Conservation (phyloP, 371 early-diverging fungal species). For the Apophysomyces elegans region DNA sequence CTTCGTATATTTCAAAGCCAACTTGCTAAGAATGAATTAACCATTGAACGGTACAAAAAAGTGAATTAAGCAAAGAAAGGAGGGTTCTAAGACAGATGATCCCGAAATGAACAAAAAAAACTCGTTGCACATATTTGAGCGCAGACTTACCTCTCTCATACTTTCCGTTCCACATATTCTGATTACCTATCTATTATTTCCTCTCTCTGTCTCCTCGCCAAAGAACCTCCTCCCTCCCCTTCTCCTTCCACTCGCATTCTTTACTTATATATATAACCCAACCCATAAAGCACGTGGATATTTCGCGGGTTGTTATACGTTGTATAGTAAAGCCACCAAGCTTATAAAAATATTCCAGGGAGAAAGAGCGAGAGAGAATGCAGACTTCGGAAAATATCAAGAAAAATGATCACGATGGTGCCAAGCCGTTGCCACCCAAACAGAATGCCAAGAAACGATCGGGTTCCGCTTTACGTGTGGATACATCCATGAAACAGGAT, state of each 20-base stretch:
- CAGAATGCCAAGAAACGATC: not conserved
- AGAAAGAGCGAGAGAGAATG: not conserved
- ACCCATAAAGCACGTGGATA: not conserved
- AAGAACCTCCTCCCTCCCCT: not conserved
- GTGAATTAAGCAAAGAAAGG: not conserved
- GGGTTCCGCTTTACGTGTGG: not conserved
- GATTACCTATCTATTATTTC: too few relatives aligned
- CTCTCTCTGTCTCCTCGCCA: not conserved
- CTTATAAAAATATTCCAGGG: not conserved
- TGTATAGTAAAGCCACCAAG: too few relatives aligned
- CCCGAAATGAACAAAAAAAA: too few relatives aligned
- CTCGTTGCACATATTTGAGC: not conserved
- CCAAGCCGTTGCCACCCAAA: not conserved
- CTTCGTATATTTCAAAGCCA: not conserved
- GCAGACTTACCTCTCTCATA: not conserved
- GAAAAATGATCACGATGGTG: not conserved
- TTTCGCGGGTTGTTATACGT: not conserved
- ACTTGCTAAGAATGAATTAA: slow-evolving; percentile 5
- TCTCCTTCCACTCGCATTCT: not conserved
- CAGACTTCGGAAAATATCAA: slow-evolving; percentile 9
- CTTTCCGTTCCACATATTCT: slow-evolving; percentile 6
- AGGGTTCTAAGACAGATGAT: too few relatives aligned
- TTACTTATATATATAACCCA: too few relatives aligned
- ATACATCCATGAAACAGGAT: not conserved
- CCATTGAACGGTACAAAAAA: not conserved